Evolutionary conservation across 768 basidiomycete genomes (phyloP), one percentile per base, ranked within the genome.

Genomic region (Termitomyces sp.): DNA sequence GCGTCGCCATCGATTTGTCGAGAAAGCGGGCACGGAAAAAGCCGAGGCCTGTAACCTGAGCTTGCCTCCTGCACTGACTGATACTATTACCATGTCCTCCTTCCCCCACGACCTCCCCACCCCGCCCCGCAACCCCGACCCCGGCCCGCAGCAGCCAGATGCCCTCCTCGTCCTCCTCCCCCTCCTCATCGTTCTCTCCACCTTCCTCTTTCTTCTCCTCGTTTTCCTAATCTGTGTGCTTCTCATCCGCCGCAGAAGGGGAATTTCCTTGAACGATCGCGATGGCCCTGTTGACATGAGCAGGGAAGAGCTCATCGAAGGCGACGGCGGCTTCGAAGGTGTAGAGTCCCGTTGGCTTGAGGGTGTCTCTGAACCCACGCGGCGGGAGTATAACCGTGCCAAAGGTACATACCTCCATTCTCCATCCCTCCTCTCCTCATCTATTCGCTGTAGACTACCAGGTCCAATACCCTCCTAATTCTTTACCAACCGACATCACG

Each of bases 401-500:
- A 95, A 93, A 83, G 92, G 96, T 95, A 59, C 52, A 80, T 72
- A 31, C 24, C 56, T 47, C 56, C 49, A 39, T 50, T 37, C 50
- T 50, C 54, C 53, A 26, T 59, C 56, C 52, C 52, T 51, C 44
- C 51, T 49, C 18, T 59, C 18, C 55, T 55, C 53, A 60, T 48
- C 31, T 7, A 41, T 32, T 20, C 44, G 36, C 49, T 41, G 6
- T 69, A 94, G 92, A 91, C 52, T 88, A 85, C 68, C 92, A 94
- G 67, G 60, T 86, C 26, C 88, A 91, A 69, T 95, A 95, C 71
- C 92, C 91, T 5, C 95, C 97, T 32, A 94, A 96, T 68, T 98
- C 97, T n/a, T 79, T 89, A 44, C 92, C 95, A 24, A 95, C 96
- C 52, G 97, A 99, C 71, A 98, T 99, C 72, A 99, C 96, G 1